A percentile compares a stretch with the other conserved stretches of the same genome.
Evolutionary conservation across 2,329 filamentous ascomycete species (phyloP).

Genomic region (Penicillium sp.): DNA sequence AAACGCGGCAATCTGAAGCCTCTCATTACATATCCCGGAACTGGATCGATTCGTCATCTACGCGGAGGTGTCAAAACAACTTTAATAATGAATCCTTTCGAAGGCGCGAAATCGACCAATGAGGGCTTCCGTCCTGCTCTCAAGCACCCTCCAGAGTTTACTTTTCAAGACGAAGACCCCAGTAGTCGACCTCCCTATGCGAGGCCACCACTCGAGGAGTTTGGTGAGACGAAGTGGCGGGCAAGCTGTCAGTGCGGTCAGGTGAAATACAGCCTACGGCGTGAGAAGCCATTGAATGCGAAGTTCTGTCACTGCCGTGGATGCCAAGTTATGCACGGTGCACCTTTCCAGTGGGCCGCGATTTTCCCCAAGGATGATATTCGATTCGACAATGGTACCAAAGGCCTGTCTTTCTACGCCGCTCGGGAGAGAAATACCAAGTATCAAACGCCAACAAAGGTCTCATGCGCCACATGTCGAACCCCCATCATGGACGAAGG

Average conservation of each 20-base stretch:
- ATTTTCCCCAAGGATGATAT: slow-evolving; percentile 77
- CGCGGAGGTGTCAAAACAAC: too few species aligned
- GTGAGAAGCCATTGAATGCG: slow-evolving; percentile 62
- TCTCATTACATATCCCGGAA: too few species aligned
- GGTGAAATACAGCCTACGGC: slow-evolving; percentile 63
- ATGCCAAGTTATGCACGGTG: slow-evolving; percentile 74
- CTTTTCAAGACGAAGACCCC: slow-evolving; percentile 44
- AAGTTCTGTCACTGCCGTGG: slow-evolving; percentile 81
- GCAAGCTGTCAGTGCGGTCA: slow-evolving; percentile 69
- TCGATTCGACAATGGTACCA: slow-evolving; percentile 59
- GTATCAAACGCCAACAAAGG: slow-evolving; percentile 73
- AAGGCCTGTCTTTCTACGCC: slow-evolving; percentile 67
- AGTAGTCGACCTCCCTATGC: slow-evolving; percentile 56
- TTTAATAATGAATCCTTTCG: too few species aligned
- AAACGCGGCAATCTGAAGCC: too few species aligned
- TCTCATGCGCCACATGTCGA: slow-evolving; percentile 68
- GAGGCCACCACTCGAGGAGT: slow-evolving; percentile 46
- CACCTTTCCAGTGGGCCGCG: slow-evolving; percentile 84
- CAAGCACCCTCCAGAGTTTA: slow-evolving; percentile 8
- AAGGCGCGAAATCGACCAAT: too few species aligned
- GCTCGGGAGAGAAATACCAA: slow-evolving; percentile 53
- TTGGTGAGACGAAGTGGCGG: slow-evolving; percentile 54
- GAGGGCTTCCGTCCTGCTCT: neutral
- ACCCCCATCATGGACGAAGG: slow-evolving; percentile 84
- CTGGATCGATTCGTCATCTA: too few species aligned